Evolutionary conservation across 805 yeast species (phyloP).

Genomic region (Alloascoidea hylecoeti): DNA sequence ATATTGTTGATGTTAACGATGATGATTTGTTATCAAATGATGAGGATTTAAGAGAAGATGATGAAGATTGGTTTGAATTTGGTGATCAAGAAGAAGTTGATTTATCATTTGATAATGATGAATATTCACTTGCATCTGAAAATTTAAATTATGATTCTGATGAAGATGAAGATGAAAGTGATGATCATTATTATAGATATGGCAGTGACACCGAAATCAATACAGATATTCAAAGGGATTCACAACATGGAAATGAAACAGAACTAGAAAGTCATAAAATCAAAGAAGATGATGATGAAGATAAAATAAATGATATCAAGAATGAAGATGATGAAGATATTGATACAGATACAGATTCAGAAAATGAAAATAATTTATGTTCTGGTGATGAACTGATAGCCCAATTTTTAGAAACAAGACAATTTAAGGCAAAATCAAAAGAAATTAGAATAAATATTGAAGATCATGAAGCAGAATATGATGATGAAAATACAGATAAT

Average conservation of each 20-base stretch:
- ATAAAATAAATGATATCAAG: not conserved
- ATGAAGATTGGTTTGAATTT: constrained; percentile 4
- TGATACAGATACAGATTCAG: not conserved
- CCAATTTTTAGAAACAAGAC: not conserved
- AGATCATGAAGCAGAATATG: too few relatives aligned
- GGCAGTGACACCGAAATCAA: too few relatives aligned
- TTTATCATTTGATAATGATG: constrained; percentile 1
- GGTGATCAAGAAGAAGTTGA: constrained; percentile 4
- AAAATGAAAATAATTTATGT: not conserved
- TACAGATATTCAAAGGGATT: too few relatives aligned
- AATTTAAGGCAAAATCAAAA: not conserved
- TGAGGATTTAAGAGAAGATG: constrained; percentile 4
- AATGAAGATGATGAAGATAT: constrained; percentile 2
- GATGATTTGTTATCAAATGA: constrained; percentile 11
- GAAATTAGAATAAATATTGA: not conserved
- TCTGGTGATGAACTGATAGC: not conserved
- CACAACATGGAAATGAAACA: too few relatives aligned
- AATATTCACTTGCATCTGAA: too few relatives aligned
- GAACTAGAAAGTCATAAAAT: too few relatives aligned
- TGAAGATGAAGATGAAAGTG: too few relatives aligned
- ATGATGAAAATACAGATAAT: too few relatives aligned
- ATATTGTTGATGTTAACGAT: constrained; percentile 9
- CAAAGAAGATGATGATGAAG: not conserved
- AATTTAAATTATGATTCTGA: too few relatives aligned
- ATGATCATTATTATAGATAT: too few relatives aligned